Conservation (phyloP, 371 early-diverging fungal species). For the Zancudomyces culisetae region DNA sequence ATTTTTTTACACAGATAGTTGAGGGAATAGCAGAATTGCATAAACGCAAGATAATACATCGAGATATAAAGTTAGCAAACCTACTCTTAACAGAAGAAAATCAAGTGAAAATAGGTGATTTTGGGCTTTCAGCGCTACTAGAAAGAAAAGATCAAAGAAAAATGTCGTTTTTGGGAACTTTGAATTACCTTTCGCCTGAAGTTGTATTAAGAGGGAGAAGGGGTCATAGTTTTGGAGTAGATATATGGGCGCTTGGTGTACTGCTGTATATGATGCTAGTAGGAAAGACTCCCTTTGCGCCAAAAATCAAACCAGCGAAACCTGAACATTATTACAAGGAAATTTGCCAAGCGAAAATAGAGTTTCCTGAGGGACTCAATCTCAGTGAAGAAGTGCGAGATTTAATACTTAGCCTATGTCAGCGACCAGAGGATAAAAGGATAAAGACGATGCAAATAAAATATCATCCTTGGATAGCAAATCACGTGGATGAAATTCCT, state of each 20-base stretch:
- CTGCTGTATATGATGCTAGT: conserved; percentile 85
- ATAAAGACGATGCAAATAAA: conserved; percentile 2
- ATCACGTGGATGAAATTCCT: background rate
- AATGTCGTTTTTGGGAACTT: conserved; percentile 93
- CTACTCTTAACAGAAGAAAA: conserved; percentile 68
- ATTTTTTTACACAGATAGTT: conserved; percentile 68
- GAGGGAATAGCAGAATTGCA: conserved; percentile 79
- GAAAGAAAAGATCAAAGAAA: conserved; percentile 60
- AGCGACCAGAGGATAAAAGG: conserved; percentile 3
- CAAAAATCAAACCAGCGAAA: conserved; percentile 5
- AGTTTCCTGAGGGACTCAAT: conserved; percentile 47
- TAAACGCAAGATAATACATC: conserved; percentile 65
- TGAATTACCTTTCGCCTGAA: conserved; percentile 98
- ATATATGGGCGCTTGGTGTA: conserved; percentile 96
- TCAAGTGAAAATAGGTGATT: conserved; percentile 91
- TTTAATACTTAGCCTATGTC: conserved; percentile 57
- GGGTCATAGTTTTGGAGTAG: conserved; percentile 94
- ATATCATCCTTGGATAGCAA: conserved; percentile 1
- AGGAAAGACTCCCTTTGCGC: conserved; percentile 91
- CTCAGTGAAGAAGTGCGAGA: conserved; percentile 54
- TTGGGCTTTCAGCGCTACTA: conserved; percentile 82
- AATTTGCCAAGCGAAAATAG: conserved; percentile 57
- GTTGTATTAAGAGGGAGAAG: conserved; percentile 59
- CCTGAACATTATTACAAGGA: conserved; percentile 21
- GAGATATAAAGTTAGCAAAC: conserved; percentile 96